Percentiles rank a stretch among this genome's conserved stretches.
Evolutionary conservation across 805 yeast genomes (phyloP).

Genomic region (Kodamaea laetipori): DNA sequence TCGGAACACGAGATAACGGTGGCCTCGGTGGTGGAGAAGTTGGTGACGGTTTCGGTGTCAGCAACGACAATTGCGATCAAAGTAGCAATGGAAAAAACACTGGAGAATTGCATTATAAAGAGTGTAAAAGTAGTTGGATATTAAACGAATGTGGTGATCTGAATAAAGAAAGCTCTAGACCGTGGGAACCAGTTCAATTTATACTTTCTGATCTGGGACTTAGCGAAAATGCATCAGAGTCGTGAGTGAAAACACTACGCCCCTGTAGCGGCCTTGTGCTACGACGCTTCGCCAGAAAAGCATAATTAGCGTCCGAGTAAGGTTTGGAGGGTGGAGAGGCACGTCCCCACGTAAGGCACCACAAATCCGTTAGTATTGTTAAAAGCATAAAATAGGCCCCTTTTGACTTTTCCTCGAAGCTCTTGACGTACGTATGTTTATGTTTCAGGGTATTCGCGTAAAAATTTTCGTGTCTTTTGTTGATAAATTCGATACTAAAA

Average conservation of each 20-base stretch:
- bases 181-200: not conserved
- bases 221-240: too few relatives aligned
- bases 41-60: constrained; percentile 22
- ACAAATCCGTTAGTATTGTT: constrained; percentile 5
- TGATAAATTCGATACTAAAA: not conserved
- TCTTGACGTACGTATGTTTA: constrained; percentile 5
- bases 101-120: constrained; percentile 25
- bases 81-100: constrained; percentile 23
- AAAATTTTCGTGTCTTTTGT: constrained; percentile 3
- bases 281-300: not conserved
- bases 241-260: constrained; percentile 4
- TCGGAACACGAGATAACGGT: constrained; percentile 30
- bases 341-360: constrained; percentile 3
- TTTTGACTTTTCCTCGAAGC: constrained; percentile 1
- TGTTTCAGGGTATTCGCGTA: not conserved
- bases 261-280: constrained; percentile 1
- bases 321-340: constrained; percentile 1
- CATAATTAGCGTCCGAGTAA: not conserved
- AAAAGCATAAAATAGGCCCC: constrained; percentile 2
- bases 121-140: constrained; percentile 14
- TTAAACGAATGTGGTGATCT: constrained; percentile 6
- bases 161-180: too few relatives aligned
- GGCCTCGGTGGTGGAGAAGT: constrained; percentile 22
- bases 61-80: constrained; percentile 22
- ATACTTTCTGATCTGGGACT: constrained; percentile 5